Evolutionary conservation across 164 flowering plant species (phyloP).

Genomic region (Dillenia suffruticosa): DNA sequence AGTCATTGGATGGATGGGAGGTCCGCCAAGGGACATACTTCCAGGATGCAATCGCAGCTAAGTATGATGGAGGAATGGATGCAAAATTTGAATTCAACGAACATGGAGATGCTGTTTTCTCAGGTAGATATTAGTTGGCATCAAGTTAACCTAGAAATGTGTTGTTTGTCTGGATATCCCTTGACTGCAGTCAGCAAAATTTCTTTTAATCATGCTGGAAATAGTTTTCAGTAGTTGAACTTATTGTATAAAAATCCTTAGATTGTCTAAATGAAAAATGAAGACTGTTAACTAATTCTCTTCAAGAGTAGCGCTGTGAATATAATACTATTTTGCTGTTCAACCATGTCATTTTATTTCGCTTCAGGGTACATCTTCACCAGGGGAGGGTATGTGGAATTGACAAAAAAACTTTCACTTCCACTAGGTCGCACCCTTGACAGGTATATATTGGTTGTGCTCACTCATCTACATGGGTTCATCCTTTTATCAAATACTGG

Average conservation of each 20-base stretch:
- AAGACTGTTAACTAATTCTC: too few relatives aligned
- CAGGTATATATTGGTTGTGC: slow-evolving; percentile 38
- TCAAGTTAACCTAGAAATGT: too few relatives aligned
- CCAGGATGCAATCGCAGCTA: slow-evolving; percentile 72
- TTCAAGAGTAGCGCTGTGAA: too few relatives aligned
- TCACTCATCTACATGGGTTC: slow-evolving; percentile 28
- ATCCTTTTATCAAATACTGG: slow-evolving; percentile 78
- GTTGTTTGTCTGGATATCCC: too few relatives aligned
- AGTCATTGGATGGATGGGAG: slow-evolving; percentile 81
- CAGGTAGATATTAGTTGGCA: slow-evolving; percentile 41
- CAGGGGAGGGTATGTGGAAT: slow-evolving; percentile 92
- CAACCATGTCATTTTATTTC: slow-evolving; percentile 4
- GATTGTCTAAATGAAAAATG: too few relatives aligned
- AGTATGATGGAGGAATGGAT: slow-evolving; percentile 96
- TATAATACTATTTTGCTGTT: too few relatives aligned
- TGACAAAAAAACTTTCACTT: slow-evolving; percentile 75
- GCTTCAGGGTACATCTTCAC: slow-evolving; percentile 81
- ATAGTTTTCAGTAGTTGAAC: too few relatives aligned
- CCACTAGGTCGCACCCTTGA: slow-evolving; percentile 87
- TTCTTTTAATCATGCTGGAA: too few relatives aligned
- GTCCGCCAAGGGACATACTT: slow-evolving; percentile 83
- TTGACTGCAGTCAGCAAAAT: too few relatives aligned
- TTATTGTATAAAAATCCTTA: too few relatives aligned
- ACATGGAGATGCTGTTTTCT: slow-evolving; percentile 71
- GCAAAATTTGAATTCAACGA: slow-evolving; percentile 85